These are phyloP conservation scores for Leptodontidium sp. DNA, from an alignment of 2,329 filamentous ascomycete genomes.

Conservation along the genomic window DNA sequence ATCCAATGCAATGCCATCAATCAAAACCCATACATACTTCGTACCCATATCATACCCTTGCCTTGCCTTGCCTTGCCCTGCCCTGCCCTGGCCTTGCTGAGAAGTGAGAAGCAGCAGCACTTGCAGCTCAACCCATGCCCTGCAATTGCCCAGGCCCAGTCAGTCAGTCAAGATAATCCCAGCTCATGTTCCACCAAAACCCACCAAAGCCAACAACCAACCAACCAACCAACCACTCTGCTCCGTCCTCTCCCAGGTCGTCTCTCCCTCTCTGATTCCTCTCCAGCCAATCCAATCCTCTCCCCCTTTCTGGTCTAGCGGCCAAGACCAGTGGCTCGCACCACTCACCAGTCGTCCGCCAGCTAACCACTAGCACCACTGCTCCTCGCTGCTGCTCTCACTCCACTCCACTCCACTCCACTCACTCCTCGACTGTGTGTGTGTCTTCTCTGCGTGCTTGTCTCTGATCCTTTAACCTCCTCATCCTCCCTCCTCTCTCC, in stretches of 20 bases:
- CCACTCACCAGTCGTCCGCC: not conserved
- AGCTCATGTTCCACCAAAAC: not conserved
- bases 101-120: not conserved
- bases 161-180: not conserved
- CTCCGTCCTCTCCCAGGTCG: not conserved
- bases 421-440: not conserved
- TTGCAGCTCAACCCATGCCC: not conserved
- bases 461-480: slow-evolving; percentile 29
- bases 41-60: not conserved
- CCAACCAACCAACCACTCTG: not conserved
- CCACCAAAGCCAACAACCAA: not conserved
- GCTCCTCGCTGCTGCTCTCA: slow-evolving; percentile 20
- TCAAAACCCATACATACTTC: not conserved
- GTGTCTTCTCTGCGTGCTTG: slow-evolving; percentile 16
- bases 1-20: slow-evolving; percentile 17
- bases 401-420: slow-evolving; percentile 1
- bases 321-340: slow-evolving; percentile 1
- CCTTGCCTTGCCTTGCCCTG: not conserved
- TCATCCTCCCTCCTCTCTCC: slow-evolving; percentile 28
- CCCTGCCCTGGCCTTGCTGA: not conserved
- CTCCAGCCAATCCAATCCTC: not conserved
- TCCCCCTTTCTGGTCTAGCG: slow-evolving; percentile 1
- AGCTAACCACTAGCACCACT: not conserved
- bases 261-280: not conserved
- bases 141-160: not conserved